Evolutionary conservation across 163 green algal genomes (phyloP), one percentile per base, ranked within the genome.

Genomic region (Scenedesmus sp.): DNA sequence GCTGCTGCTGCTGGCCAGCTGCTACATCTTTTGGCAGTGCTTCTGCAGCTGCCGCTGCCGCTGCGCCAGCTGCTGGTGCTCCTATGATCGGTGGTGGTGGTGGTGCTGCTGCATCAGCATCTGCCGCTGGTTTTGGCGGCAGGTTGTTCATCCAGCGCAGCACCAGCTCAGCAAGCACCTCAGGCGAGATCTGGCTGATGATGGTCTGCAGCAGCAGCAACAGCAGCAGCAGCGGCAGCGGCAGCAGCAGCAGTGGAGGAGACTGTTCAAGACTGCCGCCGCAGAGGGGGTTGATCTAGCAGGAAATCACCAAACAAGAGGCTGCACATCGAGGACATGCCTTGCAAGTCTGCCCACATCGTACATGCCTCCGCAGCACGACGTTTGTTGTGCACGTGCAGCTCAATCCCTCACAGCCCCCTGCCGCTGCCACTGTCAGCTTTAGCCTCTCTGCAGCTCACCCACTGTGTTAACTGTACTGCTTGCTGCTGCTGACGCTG

Each of bases 141-240:
- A 97, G 87, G 51, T 93, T 59, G 2, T 82, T 61, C 91, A 96
- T 92, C 78, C 92, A 94, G 35, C 88, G 79, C 70, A 96, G 80
- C 83, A 97, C 92, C 1, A 96, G 86, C 76, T 97, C 95, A 7
- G 95, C 94, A 30, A 97, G 87, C 90, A 96, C 90, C 0, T 51
- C 78, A 0, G 93, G 92, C 30, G 92, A 78, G 65, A 96, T 88
- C 24, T 89, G 78, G 30, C 70, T 82, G 16, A 95, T 70, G 49
- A 96, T 91, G 9, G 88, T 89, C 40, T 93, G 81, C 84, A 95
- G 81, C 68, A 87, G 91, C 33, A 59, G 56, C 20, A 87, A 82
- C 46, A 44, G 72, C 3, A 88, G 80, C 40, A 93, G 85, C 76
- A 95, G 91, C 24, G 82, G 85, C 15, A 83, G 84, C 87, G 95